phyloP scores from a whole-genome alignment of 257 asterid genomes.

The Capsicum baccatum region DNA sequence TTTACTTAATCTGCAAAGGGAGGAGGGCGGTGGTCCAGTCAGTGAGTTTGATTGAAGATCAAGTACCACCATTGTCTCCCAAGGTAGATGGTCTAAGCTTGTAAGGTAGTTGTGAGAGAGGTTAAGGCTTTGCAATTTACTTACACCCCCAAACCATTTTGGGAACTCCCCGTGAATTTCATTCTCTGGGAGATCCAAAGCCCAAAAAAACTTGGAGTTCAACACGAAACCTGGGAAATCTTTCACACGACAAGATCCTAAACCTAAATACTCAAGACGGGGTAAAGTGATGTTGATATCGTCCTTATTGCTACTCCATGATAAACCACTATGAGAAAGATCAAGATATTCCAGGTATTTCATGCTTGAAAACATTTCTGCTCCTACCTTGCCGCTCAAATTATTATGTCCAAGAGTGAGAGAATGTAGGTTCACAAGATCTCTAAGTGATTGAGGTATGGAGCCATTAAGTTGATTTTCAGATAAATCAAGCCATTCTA shows the following conservation, averaged over 20 bases:
- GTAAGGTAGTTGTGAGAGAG: conserved; percentile 26
- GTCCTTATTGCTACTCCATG: conserved; percentile 20
- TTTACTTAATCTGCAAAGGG: accelerated
- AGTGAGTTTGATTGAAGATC: conserved; percentile 25
- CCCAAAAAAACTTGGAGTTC: accelerated
- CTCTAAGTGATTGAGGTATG: no score
- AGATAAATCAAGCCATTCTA: neutral
- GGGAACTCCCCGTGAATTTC: neutral
- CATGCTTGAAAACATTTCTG: neutral
- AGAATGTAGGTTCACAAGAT: no score
- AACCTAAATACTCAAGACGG: accelerated
- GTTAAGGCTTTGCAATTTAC: neutral
- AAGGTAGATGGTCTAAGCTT: neutral
- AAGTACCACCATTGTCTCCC: neutral
- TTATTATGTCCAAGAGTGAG: no score
- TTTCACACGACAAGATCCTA: conserved; percentile 18
- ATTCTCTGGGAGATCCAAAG: neutral
- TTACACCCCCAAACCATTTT: neutral
- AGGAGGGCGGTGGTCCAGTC: neutral
- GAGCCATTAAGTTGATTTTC: no score
- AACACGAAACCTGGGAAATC: neutral
- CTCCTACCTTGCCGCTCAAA: neutral
- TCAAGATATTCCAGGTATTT: neutral
- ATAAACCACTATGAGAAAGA: neutral
- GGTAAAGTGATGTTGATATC: neutral